Base-by-base conservation (phyloP, 1,284 basidiomycete species). In the Malassezia slooffiae region DNA sequence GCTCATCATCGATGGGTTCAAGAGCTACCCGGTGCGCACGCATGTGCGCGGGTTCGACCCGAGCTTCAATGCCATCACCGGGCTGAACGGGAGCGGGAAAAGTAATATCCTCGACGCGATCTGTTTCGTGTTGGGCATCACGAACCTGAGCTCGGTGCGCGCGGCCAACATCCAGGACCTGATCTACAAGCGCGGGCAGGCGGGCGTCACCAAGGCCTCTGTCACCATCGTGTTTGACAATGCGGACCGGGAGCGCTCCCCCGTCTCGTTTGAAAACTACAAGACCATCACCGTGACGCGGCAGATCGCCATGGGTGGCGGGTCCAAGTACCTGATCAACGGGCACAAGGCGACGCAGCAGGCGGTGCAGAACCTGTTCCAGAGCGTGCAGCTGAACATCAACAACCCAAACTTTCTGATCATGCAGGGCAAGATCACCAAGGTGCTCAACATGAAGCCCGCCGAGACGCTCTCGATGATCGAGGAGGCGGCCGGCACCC, bases 401-500 rank as follows among this genome's bases (percentile, higher is more conserved):
- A 99, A 97, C 74, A 97, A 96, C 71, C 93, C 93, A 34, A 97
- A 97, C 70, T 97, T 97, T 73, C 77, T 99, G 51, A 97, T 97
- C 71, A 97, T 97, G 90, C 93, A 99, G 73, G 93, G 93, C 34
- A 72, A 72, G 57, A 73, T 72, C 54, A 70, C 71, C 42, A 72
- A 85, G 79, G 85, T 97, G 2, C 79, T 99, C 43, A 97, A 96
- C 71, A 97, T 99, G 93, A 83, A 88, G 41, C 90, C 93, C 0
- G 83, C 84, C 72, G 93, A 99, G 70, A 95, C 97, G 53, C 77
- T 99, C 12, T 87, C 89, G 3, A 91, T 99, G 85, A 88, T 97
- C 10, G 93, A 97, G 71, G 93, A 99, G 71, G 93, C 93, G 0
- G 87, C 91, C 0, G 93, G 93, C 2, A 99, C 93, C 36, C 81